phyloP scores from a whole-genome alignment of 2,329 filamentous ascomycete species.

The Phoma sp. region DNA sequence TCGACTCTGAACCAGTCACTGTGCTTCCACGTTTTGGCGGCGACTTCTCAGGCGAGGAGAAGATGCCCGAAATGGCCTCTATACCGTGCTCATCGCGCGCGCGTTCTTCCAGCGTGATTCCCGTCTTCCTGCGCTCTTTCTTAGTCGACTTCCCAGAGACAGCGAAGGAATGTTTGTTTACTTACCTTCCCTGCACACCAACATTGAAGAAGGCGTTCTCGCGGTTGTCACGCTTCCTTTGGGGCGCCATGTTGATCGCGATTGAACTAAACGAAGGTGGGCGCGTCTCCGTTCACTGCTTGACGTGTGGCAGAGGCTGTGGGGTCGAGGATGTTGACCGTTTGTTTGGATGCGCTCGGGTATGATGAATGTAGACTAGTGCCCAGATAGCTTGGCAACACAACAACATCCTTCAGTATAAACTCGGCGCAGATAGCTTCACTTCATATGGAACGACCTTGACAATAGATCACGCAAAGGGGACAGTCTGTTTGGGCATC shows the following conservation, averaged over 20 bases:
- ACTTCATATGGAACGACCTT: background rate
- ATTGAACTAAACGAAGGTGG: background rate
- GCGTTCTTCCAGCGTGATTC: constrained; percentile 79
- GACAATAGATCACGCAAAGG: background rate
- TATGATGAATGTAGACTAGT: constrained; percentile 8
- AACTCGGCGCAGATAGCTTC: no score
- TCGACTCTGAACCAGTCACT: constrained; percentile 61
- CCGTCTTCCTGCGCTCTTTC: constrained; percentile 75
- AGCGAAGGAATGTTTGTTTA: constrained; percentile 7
- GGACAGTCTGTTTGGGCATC: constrained; percentile 24
- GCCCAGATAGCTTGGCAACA: constrained; percentile 3
- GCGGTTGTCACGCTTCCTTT: constrained; percentile 46
- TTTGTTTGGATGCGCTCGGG: constrained; percentile 32
- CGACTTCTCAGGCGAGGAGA: constrained; percentile 80
- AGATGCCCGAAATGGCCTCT: constrained; percentile 84
- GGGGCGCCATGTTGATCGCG: constrained; percentile 39
- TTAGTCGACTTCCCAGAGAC: constrained; percentile 18
- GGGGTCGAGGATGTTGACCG: constrained; percentile 22
- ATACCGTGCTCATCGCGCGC: constrained; percentile 90
- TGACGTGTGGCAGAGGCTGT: constrained; percentile 26
- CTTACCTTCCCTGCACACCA: constrained; percentile 48
- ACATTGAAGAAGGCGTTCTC: constrained; percentile 50
- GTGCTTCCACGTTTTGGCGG: constrained; percentile 53
- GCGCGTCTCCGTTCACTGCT: constrained; percentile 1
- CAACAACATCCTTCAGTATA: background rate